A percentile compares a stretch with the other conserved stretches of the same genome.
phyloP scores from a whole-genome alignment of 257 asterid species.

The Anisodus tanguticus region DNA sequence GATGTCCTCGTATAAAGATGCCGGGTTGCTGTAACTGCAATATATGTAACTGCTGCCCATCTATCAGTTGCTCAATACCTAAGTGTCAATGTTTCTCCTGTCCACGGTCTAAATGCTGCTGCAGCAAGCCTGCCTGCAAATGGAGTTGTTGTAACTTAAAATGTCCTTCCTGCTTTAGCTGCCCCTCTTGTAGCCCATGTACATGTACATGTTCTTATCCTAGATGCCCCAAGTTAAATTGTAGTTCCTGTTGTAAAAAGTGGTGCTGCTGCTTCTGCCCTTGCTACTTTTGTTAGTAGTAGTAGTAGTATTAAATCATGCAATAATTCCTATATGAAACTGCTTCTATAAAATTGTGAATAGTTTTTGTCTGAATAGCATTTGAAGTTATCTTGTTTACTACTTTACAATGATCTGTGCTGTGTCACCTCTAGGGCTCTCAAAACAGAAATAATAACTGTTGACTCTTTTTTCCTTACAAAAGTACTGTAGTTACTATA shows the following conservation, averaged over 20 bases:
- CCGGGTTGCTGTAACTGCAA: slow-evolving; percentile 49
- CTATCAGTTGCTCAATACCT: slow-evolving; percentile 51
- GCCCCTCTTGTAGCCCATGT: slow-evolving; percentile 38
- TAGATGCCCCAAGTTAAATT: slow-evolving; percentile 50
- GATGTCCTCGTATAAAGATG: slow-evolving; percentile 42
- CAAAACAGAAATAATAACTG: neutral
- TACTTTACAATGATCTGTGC: neutral
- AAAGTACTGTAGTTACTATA: neutral
- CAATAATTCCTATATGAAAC: slow-evolving; percentile 26
- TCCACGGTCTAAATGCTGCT: slow-evolving; percentile 49
- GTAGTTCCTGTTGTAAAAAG: slow-evolving; percentile 58
- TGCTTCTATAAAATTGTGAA: slow-evolving; percentile 24
- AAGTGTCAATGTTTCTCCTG: slow-evolving; percentile 51
- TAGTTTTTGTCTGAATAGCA: neutral
- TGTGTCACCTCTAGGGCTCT: neutral
- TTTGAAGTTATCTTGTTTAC: neutral
- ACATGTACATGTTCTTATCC: slow-evolving; percentile 42
- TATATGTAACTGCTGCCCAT: slow-evolving; percentile 42
- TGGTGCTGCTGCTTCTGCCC: slow-evolving; percentile 50
- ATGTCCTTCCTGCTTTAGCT: slow-evolving; percentile 42
- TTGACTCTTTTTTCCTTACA: neutral
- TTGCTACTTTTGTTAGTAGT: slow-evolving; percentile 62
- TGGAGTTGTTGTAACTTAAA: slow-evolving; percentile 56
- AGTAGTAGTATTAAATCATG: slow-evolving; percentile 12
- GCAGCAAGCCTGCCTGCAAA: slow-evolving; percentile 38